These are phyloP conservation scores for Fusarium luffae DNA, from an alignment of 2,329 filamentous ascomycete species.

Conservation along the genomic window DNA sequence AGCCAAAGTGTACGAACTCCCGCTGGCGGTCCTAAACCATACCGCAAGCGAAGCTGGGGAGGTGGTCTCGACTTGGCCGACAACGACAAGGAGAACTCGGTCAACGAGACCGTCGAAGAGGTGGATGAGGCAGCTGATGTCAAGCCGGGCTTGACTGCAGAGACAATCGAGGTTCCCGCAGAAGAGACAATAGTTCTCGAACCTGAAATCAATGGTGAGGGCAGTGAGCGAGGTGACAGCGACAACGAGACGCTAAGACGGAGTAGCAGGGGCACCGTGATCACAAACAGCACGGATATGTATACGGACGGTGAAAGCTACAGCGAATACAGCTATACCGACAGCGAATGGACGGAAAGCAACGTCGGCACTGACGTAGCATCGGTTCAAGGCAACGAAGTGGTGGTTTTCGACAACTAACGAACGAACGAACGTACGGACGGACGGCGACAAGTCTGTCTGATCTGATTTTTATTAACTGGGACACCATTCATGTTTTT, in stretches of 20 bases:
- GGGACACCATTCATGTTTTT: constrained; percentile 29
- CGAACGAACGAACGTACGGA: constrained; percentile 16
- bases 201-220: constrained; percentile 31
- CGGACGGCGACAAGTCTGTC: constrained; percentile 12
- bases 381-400: constrained; percentile 48
- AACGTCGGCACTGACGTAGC: constrained; percentile 46
- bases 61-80: constrained; percentile 62
- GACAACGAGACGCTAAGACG: constrained; percentile 64
- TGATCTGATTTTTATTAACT: constrained; percentile 18
- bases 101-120: constrained; percentile 74
- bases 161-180: constrained; percentile 32
- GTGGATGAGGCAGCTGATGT: constrained; percentile 48
- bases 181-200: constrained; percentile 44
- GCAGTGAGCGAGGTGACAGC: constrained; percentile 52
- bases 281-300: constrained; percentile 55
- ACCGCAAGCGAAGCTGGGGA: constrained; percentile 78
- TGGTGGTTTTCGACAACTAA: constrained; percentile 50
- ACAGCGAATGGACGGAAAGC: constrained; percentile 63
- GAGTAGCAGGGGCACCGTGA: constrained; percentile 61
- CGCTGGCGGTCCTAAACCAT: constrained; percentile 53
- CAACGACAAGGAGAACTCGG: constrained; percentile 70
- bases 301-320: constrained; percentile 53
- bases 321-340: constrained; percentile 55
- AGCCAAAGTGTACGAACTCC: constrained; percentile 81
- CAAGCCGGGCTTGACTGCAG: constrained; percentile 30